Evolutionary conservation across 352 stramenopile genomes (phyloP), one percentile per base, ranked within the genome.

Genomic region (Globisporangium uncinulatum): DNA sequence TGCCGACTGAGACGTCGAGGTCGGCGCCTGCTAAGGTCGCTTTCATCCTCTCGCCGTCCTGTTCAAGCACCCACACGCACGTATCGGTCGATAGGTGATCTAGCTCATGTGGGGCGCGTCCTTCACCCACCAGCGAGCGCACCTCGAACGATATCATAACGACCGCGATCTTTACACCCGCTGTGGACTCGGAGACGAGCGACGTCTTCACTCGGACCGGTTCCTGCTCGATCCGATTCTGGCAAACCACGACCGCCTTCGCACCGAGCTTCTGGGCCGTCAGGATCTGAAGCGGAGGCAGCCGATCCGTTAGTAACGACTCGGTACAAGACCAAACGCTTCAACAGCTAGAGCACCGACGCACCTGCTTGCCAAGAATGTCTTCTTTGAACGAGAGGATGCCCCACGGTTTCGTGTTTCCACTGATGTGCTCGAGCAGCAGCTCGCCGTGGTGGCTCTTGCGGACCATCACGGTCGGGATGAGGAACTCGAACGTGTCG

Each of bases 381-480:
- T 91, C 79, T 5, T 87, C 70, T 42, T 85, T 85, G 58, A 72
- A 71, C n/a, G 74, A 89, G 9, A 91, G 20, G 4, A 82, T 62
- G 0, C 64, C 67, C 53, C 66, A 79, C 1, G 71, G 70, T 19
- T 69, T 70, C 17, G 60, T 65, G 0, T 67, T 63, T 4, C 36
- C 13, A 8, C 56, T 56, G 36, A 89, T 61, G n/a, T 87, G 69
- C 6, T 79, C 68, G 7, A 91, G 61, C 17, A 91, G 44, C 24
- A 84, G 48, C 24, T 83, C 78, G 3, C 81, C 79, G 19, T 88
- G 66, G 9, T 69, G 51, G 7, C 61, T 66, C 45, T 82, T 85
- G 24, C 79, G 79, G 24, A 87, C 62, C 81, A 91, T 89, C 15
- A 87, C 79, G 1, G 73, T 76, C 29, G 81, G 79, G 48, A 89